Percentiles rank a stretch among this genome's conserved stretches.
Conservation (phyloP, 1,284 basidiomycete genomes). For the Malassezia sympodialis region DNA sequence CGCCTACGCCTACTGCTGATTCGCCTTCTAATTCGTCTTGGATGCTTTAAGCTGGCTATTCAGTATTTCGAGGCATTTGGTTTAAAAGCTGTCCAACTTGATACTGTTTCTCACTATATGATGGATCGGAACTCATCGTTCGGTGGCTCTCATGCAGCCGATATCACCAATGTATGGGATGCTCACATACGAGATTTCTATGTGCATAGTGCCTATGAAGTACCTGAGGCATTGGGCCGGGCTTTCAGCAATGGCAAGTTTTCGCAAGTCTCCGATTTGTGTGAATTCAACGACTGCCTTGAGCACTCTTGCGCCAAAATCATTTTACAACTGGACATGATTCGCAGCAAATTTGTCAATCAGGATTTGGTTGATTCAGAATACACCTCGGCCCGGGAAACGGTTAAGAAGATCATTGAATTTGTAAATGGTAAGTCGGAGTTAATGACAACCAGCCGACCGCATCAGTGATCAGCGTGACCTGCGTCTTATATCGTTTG, state of each 20-base stretch:
- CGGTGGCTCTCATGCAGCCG: conserved; percentile 4
- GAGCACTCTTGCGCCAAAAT: background rate
- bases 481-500: background rate
- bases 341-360: conserved; percentile 6
- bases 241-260: conserved; percentile 16
- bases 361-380: conserved; percentile 1
- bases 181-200: conserved; percentile 2
- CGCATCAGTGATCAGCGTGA: conserved; percentile 10
- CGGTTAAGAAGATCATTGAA: background rate
- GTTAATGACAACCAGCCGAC: background rate
- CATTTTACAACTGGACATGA: conserved; percentile 4
- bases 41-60: background rate
- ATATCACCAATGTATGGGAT: background rate
- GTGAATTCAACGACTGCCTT: conserved; percentile 8
- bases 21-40: conserved; percentile 9
- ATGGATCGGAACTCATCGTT: conserved; percentile 12
- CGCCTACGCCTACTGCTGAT: conserved; percentile 4
- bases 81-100: conserved; percentile 8
- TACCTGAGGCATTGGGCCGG: conserved; percentile 8
- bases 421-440: background rate
- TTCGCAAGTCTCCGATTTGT: conserved; percentile 10
- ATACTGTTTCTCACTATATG: conserved; percentile 9
- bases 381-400: background rate
- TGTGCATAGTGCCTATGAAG: background rate
- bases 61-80: conserved; percentile 6